Evolutionary conservation across 805 yeast genomes (phyloP).

Genomic region (Pichia occidentalis): DNA sequence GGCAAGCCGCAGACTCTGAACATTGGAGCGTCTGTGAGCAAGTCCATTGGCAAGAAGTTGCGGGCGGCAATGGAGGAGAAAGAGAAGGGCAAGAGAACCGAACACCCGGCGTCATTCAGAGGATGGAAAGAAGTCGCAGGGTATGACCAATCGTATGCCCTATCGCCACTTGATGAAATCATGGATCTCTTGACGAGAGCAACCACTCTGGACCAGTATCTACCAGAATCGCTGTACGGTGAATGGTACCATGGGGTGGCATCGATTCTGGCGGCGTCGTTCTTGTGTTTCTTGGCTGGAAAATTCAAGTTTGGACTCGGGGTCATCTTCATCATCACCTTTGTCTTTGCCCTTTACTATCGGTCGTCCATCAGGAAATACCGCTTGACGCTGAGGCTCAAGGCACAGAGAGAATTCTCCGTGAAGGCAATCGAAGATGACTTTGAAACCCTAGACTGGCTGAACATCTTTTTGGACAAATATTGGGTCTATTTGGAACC

Average conservation of each 20-base stretch:
- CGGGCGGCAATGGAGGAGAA: constrained; percentile 16
- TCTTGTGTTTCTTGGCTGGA: constrained; percentile 75
- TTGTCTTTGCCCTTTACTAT: constrained; percentile 61
- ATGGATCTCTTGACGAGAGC: constrained; percentile 64
- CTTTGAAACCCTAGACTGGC: constrained; percentile 94
- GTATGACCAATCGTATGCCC: constrained; percentile 64
- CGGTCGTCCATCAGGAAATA: constrained; percentile 79
- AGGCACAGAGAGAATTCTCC: constrained; percentile 79
- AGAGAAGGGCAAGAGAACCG: constrained; percentile 31
- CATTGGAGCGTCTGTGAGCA: constrained; percentile 24
- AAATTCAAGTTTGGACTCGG: constrained; percentile 70
- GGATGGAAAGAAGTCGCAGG: constrained; percentile 96
- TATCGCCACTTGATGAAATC: constrained; percentile 63
- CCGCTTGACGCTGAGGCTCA: constrained; percentile 67
- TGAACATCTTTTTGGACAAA: constrained; percentile 79
- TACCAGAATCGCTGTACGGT: constrained; percentile 76
- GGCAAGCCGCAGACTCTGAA: constrained; percentile 11
- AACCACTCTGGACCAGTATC: constrained; percentile 65
- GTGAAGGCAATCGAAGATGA: constrained; percentile 78
- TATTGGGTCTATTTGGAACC: constrained; percentile 94
- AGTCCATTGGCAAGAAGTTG: constrained; percentile 21
- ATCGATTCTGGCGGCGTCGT: constrained; percentile 56
- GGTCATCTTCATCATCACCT: constrained; percentile 67
- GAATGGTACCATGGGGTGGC: constrained; percentile 96
- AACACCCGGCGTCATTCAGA: constrained; percentile 62